Conservation (phyloP, 192 early-diverging fungal species). For the Backusella westeae region DNA sequence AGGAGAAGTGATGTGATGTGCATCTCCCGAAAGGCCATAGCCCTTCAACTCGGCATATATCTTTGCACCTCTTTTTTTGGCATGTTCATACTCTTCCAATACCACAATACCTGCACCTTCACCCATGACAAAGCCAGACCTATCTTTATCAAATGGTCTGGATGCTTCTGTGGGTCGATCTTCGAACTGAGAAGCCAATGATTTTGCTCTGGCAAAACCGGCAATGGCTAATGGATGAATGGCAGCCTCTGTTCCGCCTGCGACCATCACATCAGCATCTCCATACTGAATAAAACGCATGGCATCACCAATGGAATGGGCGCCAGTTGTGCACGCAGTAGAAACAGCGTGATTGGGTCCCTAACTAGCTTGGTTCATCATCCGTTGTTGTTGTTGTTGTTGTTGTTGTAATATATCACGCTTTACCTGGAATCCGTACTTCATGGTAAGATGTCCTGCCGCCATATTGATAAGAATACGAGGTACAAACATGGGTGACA, state of each 20-base stretch:
- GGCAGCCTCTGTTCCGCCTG: constrained; percentile 86
- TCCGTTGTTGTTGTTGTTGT: neutral
- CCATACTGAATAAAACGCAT: constrained; percentile 88
- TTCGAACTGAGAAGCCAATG: constrained; percentile 82
- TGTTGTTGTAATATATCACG: neutral
- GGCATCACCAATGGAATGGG: constrained; percentile 93
- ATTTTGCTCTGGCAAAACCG: constrained; percentile 83
- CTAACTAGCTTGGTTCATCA: constrained; percentile 33
- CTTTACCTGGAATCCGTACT: constrained; percentile 69
- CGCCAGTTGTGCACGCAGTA: constrained; percentile 96
- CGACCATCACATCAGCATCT: constrained; percentile 95
- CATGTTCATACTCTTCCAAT: constrained; percentile 89
- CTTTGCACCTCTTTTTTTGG: constrained; percentile 73
- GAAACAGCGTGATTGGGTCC: constrained; percentile 93
- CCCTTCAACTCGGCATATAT: constrained; percentile 91
- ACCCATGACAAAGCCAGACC: constrained; percentile 93
- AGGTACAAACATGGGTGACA: constrained; percentile 92
- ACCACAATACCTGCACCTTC: constrained; percentile 90
- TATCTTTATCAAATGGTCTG: constrained; percentile 84
- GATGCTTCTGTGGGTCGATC: constrained; percentile 76
- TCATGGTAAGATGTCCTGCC: constrained; percentile 90
- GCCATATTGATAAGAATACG: constrained; percentile 93
- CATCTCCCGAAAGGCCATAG: constrained; percentile 91
- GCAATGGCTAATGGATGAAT: constrained; percentile 84
- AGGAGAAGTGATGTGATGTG: constrained; percentile 92